Percentiles rank a stretch among this genome's conserved stretches.
Evolutionary conservation across 2,329 filamentous ascomycete species (phyloP).

Genomic region (Akanthomyces uredinophilus): DNA sequence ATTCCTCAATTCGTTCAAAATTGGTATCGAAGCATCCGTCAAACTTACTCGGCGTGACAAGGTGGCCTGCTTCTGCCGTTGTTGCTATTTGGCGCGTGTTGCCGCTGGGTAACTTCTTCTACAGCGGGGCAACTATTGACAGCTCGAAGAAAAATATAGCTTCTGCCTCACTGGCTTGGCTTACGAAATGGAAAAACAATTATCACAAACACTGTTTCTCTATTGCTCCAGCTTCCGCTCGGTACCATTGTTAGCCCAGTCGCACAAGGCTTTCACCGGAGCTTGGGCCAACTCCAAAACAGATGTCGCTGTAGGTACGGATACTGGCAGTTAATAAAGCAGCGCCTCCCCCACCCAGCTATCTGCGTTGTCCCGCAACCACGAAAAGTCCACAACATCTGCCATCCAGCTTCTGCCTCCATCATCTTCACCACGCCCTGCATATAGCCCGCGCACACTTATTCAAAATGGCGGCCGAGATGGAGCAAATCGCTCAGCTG

Average conservation of each 20-base stretch:
- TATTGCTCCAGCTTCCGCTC: neutral
- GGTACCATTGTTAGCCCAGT: neutral
- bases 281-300: conserved; percentile 4
- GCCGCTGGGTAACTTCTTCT: neutral
- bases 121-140: neutral
- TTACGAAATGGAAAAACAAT: neutral
- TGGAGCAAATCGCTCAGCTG: conserved; percentile 67
- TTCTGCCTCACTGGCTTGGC: neutral
- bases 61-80: too few species aligned
- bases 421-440: conserved; percentile 17
- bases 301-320: neutral
- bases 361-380: conserved; percentile 15
- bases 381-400: conserved; percentile 14
- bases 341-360: neutral
- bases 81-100: too few species aligned
- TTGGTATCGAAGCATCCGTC: too few species aligned
- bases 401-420: neutral
- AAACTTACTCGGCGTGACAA: too few species aligned
- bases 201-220: neutral
- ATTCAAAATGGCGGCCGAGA: conserved; percentile 51
- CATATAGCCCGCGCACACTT: conserved; percentile 8
- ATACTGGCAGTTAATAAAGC: neutral
- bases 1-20: too few species aligned
- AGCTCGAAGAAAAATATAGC: neutral
- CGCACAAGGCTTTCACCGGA: neutral